phyloP scores from a whole-genome alignment of 768 basidiomycete species.

The Hirschioporus abietinus region DNA sequence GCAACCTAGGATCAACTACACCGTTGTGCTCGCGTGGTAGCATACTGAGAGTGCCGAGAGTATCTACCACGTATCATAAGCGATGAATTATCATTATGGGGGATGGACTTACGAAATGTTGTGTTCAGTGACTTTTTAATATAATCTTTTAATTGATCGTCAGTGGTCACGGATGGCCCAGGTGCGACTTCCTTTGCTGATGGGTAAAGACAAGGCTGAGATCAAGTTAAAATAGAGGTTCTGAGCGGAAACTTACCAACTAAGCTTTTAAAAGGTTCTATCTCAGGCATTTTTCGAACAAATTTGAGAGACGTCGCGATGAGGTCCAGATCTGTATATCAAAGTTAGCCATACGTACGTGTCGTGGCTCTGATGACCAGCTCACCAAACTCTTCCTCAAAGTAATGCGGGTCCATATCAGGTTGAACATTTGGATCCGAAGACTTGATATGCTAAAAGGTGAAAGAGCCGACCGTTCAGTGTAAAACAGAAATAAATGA shows the following conservation, averaged over 20 bases:
- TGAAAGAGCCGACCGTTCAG: neutral
- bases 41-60: constrained; percentile 66
- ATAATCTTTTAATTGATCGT: constrained; percentile 21
- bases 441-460: constrained; percentile 18
- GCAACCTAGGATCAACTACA: constrained; percentile 57
- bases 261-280: constrained; percentile 17
- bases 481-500: neutral
- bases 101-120: constrained; percentile 15
- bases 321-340: constrained; percentile 16
- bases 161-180: constrained; percentile 23
- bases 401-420: constrained; percentile 25
- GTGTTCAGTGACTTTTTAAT: constrained; percentile 17
- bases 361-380: neutral
- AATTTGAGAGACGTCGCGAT: constrained; percentile 21
- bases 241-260: constrained; percentile 10
- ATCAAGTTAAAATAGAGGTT: neutral
- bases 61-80: constrained; percentile 16
- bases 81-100: neutral
- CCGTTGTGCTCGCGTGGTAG: constrained; percentile 52
- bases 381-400: constrained; percentile 24
- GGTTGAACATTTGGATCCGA: constrained; percentile 20
- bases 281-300: constrained; percentile 16
- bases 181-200: constrained; percentile 24
- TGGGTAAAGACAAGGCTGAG: neutral
- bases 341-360: neutral